phyloP scores from a whole-genome alignment of 257 asterid species.

The Perilla frutescens region DNA sequence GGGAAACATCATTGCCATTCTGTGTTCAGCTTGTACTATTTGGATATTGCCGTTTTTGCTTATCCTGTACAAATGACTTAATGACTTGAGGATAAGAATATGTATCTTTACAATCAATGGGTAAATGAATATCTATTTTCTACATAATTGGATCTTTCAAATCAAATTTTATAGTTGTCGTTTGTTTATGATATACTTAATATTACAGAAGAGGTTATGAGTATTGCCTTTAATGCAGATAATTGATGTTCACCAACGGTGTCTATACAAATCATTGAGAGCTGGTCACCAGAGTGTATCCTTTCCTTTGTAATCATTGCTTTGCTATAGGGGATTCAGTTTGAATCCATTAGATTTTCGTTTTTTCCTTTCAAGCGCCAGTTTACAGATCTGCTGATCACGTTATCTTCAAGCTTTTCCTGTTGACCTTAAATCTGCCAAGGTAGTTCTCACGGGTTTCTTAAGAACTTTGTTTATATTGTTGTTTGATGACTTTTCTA shows the following conservation, averaged over 20 bases:
- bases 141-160: background rate
- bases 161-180: background rate
- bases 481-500: slow-evolving; percentile 12
- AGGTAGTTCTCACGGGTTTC: slow-evolving; percentile 33
- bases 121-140: background rate
- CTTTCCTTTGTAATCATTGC: slow-evolving; percentile 39
- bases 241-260: slow-evolving; percentile 72
- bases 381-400: slow-evolving; percentile 37
- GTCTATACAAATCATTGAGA: slow-evolving; percentile 86
- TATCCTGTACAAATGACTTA: no score
- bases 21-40: no score
- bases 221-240: slow-evolving; percentile 63
- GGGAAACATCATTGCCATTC: no score
- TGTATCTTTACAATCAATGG: background rate
- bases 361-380: slow-evolving; percentile 36
- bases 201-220: slow-evolving; percentile 21
- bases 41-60: no score
- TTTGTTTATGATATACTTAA: background rate
- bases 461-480: background rate
- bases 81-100: background rate
- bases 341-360: slow-evolving; percentile 2
- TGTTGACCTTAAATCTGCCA: slow-evolving; percentile 38
- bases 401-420: slow-evolving; percentile 36
- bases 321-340: slow-evolving; percentile 21
- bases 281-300: slow-evolving; percentile 92